Percentiles rank a stretch among this genome's conserved stretches.
phyloP scores from a whole-genome alignment of 192 early-diverging fungal genomes.

The Phycomyces blakesleeanus region DNA sequence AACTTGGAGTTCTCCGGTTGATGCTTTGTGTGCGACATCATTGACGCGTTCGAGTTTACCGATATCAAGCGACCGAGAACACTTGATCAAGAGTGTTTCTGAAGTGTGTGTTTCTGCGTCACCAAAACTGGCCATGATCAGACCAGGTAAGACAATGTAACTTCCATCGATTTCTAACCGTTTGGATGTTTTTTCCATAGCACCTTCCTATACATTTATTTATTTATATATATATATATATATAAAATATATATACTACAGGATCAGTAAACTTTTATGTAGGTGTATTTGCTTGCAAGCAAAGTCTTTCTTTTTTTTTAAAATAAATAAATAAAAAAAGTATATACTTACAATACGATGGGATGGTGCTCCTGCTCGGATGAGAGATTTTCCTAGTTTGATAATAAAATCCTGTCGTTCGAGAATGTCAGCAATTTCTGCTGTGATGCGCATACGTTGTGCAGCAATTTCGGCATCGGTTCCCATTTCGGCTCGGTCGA shows the following conservation, averaged over 20 bases:
- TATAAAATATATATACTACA: not conserved
- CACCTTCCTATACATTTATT: slow-evolving; percentile 37
- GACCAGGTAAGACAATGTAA: slow-evolving; percentile 63
- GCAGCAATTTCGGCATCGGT: slow-evolving; percentile 6
- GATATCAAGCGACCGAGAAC: slow-evolving; percentile 63
- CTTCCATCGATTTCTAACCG: slow-evolving; percentile 61
- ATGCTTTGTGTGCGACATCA: slow-evolving; percentile 50
- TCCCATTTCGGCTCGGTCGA: slow-evolving; percentile 22
- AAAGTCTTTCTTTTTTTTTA: too few species aligned
- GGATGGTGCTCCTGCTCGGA: slow-evolving; percentile 48
- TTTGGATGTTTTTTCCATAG: slow-evolving; percentile 42
- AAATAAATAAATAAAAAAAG: too few species aligned
- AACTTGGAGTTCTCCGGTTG: slow-evolving; percentile 50
- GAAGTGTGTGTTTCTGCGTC: slow-evolving; percentile 73
- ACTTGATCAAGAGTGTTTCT: slow-evolving; percentile 67
- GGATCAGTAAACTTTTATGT: too few species aligned
- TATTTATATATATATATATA: not conserved
- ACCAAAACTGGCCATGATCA: slow-evolving; percentile 72
- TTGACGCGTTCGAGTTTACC: slow-evolving; percentile 62
- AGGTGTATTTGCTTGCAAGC: too few species aligned
- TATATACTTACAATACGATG: slow-evolving; percentile 51
- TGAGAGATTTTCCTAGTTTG: slow-evolving; percentile 44
- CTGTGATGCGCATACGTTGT: slow-evolving; percentile 30
- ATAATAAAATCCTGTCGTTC: slow-evolving; percentile 46
- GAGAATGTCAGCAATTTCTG: slow-evolving; percentile 41